Conservation (phyloP, 169 alveolate species). For the Eimeria falciformis region DNA sequence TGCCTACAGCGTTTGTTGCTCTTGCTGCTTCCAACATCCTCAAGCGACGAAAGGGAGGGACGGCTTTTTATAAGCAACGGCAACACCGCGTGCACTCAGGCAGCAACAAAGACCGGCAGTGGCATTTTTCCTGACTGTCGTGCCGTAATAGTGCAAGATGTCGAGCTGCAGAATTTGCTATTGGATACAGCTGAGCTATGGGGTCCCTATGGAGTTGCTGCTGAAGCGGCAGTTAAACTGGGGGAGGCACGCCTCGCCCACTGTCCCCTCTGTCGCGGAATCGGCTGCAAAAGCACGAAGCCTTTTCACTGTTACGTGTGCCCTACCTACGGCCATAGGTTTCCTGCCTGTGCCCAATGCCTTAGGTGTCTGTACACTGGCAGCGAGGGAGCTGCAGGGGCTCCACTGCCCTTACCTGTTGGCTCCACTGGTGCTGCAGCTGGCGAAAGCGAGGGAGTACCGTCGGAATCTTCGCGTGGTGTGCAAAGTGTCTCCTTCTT, state of each 20-base stretch:
- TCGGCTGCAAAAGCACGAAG: conserved; percentile 47
- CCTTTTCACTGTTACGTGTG: conserved; percentile 47
- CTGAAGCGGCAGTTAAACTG: conserved; percentile 33
- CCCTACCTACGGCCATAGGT: conserved; percentile 37
- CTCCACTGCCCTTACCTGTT: conserved; percentile 21
- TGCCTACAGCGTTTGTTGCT: not conserved
- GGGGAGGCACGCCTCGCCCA: not conserved
- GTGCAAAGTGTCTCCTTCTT: conserved; percentile 25
- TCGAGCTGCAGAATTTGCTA: not conserved
- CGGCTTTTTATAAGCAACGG: not conserved
- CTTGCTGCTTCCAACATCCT: too few species aligned
- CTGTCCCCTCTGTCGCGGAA: conserved; percentile 39
- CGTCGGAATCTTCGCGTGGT: not conserved
- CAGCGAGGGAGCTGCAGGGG: conserved; percentile 18
- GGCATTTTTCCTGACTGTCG: too few species aligned
- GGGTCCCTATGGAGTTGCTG: conserved; percentile 20
- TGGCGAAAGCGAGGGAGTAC: not conserved
- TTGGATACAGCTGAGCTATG: not conserved
- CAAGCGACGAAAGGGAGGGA: too few species aligned
- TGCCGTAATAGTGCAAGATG: conserved; percentile 45
- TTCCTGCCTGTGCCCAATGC: conserved; percentile 60
- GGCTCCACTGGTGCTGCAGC: not conserved
- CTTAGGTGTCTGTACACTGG: conserved; percentile 68
- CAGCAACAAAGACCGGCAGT: too few species aligned
- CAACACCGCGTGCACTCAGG: too few species aligned